phyloP scores from a whole-genome alignment of 2,329 filamentous ascomycete genomes.

The Gyromitra esculenta region DNA sequence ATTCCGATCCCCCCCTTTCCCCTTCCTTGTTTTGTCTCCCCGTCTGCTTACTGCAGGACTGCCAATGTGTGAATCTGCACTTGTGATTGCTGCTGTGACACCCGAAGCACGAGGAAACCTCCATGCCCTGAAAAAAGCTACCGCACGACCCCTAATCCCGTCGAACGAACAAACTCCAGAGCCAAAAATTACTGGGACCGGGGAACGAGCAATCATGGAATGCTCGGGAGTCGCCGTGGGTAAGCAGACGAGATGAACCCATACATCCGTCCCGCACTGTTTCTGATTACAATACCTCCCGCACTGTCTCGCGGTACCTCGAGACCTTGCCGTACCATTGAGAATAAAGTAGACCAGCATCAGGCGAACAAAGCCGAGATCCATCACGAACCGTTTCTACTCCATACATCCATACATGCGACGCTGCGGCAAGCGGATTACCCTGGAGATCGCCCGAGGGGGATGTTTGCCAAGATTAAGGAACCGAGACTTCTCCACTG shows the following conservation, averaged over 20 bases:
- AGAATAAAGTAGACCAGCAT: slow-evolving; percentile 1
- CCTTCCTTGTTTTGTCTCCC: slow-evolving; percentile 19
- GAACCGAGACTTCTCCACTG: not conserved
- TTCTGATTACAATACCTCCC: not conserved
- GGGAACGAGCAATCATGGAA: slow-evolving; percentile 6
- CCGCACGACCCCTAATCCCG: slow-evolving; percentile 21
- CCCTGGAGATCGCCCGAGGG: not conserved
- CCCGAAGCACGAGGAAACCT: not conserved
- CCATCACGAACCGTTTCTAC: slow-evolving; percentile 16
- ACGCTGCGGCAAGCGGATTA: slow-evolving; percentile 21
- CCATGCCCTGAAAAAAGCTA: not conserved
- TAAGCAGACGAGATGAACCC: slow-evolving; percentile 21
- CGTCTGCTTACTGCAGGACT: not conserved
- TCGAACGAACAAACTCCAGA: not conserved
- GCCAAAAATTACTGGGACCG: not conserved
- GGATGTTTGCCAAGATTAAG: slow-evolving; percentile 19
- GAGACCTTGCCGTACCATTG: not conserved
- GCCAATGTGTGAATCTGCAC: slow-evolving; percentile 25
- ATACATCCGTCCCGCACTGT: not conserved
- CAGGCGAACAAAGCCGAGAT: slow-evolving; percentile 22
- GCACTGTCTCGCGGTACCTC: slow-evolving; percentile 17
- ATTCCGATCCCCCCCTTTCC: slow-evolving; percentile 36
- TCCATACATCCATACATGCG: not conserved
- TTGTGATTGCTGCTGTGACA: slow-evolving; percentile 29
- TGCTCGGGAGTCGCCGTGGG: not conserved